A percentile compares a stretch with the other conserved stretches of the same genome.
These are phyloP conservation scores for Ormosia emarginata DNA, from an alignment of 306 rosid species.

Conservation along the genomic window DNA sequence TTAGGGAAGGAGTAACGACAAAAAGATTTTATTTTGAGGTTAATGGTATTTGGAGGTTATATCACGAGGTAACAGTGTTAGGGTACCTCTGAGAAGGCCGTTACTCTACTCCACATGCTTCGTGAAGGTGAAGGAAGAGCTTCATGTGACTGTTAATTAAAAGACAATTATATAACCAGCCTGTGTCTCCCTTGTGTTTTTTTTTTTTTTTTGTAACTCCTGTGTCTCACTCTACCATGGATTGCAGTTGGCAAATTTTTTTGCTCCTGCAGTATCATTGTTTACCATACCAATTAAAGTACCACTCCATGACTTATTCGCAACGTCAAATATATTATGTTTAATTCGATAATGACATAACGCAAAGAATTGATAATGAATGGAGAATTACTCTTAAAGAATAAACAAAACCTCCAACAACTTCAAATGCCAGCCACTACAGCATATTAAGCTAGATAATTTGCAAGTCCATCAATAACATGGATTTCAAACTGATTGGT, in stretches of 20 bases:
- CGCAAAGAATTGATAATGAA: background rate
- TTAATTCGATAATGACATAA: background rate
- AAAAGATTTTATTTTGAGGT: background rate
- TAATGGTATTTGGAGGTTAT: background rate
- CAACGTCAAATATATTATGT: background rate
- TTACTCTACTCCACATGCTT: slow-evolving; percentile 42
- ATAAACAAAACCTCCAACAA: background rate
- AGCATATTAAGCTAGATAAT: background rate
- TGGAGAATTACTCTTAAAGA: background rate
- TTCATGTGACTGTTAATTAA: slow-evolving; percentile 16
- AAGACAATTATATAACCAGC: background rate
- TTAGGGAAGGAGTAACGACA: background rate
- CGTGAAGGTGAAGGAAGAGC: background rate
- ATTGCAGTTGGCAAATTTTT: background rate
- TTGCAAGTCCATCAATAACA: background rate
- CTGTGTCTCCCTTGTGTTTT: background rate
- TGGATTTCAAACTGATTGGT: background rate
- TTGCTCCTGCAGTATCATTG: background rate
- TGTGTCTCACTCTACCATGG: background rate
- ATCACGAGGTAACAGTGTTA: slow-evolving; percentile 50
- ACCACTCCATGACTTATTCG: background rate
- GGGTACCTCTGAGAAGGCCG: slow-evolving; percentile 6
- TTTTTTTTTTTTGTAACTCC: too few relatives aligned
- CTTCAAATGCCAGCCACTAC: background rate
- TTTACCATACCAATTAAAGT: background rate